Evolutionary conservation across 2,329 filamentous ascomycete species (phyloP).

Genomic region (Macroventuria anomochaeta): DNA sequence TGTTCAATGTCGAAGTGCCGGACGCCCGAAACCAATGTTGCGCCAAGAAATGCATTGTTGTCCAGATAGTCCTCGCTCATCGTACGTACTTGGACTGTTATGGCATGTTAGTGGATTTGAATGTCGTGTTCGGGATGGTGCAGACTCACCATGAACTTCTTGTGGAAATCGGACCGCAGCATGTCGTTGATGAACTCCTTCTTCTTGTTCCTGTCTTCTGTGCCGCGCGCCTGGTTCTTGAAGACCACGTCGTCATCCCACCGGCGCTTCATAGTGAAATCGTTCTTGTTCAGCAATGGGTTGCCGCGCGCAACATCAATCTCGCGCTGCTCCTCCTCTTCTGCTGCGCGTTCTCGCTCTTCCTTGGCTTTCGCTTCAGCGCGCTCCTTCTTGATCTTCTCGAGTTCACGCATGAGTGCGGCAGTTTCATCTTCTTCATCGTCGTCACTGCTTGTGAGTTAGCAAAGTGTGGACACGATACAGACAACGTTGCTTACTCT

Average conservation of each 20-base stretch:
- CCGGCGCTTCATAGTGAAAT: slow-evolving; percentile 88
- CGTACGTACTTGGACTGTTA: slow-evolving; percentile 48
- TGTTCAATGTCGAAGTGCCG: slow-evolving; percentile 16
- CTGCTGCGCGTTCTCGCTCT: slow-evolving; percentile 80
- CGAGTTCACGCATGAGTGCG: slow-evolving; percentile 88
- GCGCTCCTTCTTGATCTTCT: slow-evolving; percentile 89
- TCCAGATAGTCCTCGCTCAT: slow-evolving; percentile 30
- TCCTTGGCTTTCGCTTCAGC: slow-evolving; percentile 81
- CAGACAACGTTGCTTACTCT: slow-evolving; percentile 52
- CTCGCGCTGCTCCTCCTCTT: slow-evolving; percentile 83
- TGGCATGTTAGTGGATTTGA: slow-evolving; percentile 17
- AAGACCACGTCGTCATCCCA: slow-evolving; percentile 99
- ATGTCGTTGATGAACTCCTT: slow-evolving; percentile 98
- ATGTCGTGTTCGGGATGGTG: background rate
- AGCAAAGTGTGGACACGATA: slow-evolving; percentile 9
- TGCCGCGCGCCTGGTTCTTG: slow-evolving; percentile 96
- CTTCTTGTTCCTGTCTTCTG: slow-evolving; percentile 87
- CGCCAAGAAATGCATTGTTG: slow-evolving; percentile 7
- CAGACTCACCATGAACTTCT: slow-evolving; percentile 81
- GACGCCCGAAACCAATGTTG: slow-evolving; percentile 20
- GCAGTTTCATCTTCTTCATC: slow-evolving; percentile 81
- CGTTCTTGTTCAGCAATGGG: slow-evolving; percentile 83
- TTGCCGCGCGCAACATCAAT: slow-evolving; percentile 91
- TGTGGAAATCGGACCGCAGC: slow-evolving; percentile 94
- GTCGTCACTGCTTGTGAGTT: slow-evolving; percentile 43